Evolutionary conservation across 805 yeast species (phyloP).

Genomic region (Pichia scutulata): DNA sequence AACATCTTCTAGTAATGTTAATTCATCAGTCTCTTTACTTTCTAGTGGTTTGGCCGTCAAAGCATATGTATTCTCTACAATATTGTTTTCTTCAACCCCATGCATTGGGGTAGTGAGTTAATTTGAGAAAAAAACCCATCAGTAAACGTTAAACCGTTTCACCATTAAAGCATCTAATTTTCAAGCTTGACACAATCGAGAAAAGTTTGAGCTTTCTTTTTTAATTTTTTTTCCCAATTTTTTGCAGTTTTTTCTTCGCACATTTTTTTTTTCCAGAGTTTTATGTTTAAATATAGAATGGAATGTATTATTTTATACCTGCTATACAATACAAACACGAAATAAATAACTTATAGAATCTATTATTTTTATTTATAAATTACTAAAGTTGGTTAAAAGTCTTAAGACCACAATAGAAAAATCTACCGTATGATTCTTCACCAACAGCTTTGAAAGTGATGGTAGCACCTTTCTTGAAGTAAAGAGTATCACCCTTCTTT

Average conservation of each 20-base stretch:
- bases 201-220: no score
- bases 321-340: not conserved
- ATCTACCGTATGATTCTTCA: constrained; percentile 48
- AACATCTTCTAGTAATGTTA: constrained; percentile 34
- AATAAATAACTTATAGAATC: not conserved
- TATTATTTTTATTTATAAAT: no score
- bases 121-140: no score
- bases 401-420: constrained; percentile 51
- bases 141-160: no score
- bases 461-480: constrained; percentile 55
- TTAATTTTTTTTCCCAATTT: not conserved
- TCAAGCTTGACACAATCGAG: no score
- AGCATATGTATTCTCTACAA: not conserved
- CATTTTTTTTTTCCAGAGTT: no score
- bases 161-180: no score
- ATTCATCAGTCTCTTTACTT: not conserved
- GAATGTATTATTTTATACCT: not conserved
- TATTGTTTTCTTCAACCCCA: not conserved
- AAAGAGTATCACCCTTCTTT: constrained; percentile 58
- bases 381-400: not conserved
- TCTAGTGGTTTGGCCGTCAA: not conserved
- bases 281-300: not conserved
- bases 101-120: no score
- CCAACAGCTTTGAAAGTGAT: constrained; percentile 45
- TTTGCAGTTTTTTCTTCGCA: not conserved